Percentiles rank a stretch among this genome's conserved stretches.
Conservation (phyloP, 2,329 filamentous ascomycete genomes). For the Claviceps lovelessii region DNA sequence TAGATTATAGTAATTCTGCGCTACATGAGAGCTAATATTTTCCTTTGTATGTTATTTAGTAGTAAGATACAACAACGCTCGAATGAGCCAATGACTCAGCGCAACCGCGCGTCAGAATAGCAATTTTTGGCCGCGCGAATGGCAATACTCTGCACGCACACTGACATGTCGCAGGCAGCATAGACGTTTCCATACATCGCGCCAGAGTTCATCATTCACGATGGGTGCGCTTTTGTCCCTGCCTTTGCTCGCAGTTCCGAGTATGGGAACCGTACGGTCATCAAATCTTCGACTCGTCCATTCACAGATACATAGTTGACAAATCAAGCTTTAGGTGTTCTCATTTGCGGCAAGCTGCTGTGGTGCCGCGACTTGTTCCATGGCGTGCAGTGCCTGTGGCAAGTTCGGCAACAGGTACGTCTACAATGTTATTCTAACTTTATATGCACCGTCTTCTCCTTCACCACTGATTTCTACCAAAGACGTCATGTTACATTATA, state of each 20-base stretch:
- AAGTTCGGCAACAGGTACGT: slow-evolving; percentile 86
- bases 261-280: slow-evolving; percentile 62
- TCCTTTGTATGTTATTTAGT: too few species aligned
- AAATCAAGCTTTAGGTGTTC: slow-evolving; percentile 39
- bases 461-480: background rate
- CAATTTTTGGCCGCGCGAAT: too few species aligned
- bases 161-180: background rate
- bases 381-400: slow-evolving; percentile 87
- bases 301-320: background rate
- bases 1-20: too few species aligned
- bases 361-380: slow-evolving; percentile 89
- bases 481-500: background rate
- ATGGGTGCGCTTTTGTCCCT: slow-evolving; percentile 92
- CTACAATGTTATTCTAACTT: background rate
- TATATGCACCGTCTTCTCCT: background rate
- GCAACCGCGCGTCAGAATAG: too few species aligned
- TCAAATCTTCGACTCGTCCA: background rate
- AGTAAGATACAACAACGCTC: too few species aligned
- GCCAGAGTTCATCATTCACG: slow-evolving; percentile 1
- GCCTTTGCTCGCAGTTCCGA: slow-evolving; percentile 77
- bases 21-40: too few species aligned
- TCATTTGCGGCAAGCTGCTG: slow-evolving; percentile 83
- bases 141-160: too few species aligned
- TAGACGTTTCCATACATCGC: background rate
- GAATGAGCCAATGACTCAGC: too few species aligned